Percentiles rank a stretch among this genome's conserved stretches.
Evolutionary conservation across 495 filamentous ascomycete species (phyloP).

Genomic region (Hyphodiscus hymeniophilus): DNA sequence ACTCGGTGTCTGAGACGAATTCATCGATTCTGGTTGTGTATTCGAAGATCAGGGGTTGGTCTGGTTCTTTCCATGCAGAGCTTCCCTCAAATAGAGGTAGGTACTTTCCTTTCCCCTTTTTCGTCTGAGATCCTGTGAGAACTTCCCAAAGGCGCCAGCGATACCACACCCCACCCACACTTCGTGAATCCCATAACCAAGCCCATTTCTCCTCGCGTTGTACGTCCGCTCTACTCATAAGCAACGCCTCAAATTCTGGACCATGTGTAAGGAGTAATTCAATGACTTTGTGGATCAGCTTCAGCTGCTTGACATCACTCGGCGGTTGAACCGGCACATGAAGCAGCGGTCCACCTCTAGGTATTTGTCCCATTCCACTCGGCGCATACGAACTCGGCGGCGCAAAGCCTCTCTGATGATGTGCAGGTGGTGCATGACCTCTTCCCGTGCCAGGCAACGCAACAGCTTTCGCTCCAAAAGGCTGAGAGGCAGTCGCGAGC

Average conservation of each 20-base stretch:
- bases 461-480: constrained; percentile 80
- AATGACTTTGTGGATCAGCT: constrained; percentile 80
- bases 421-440: constrained; percentile 50
- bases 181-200: constrained; percentile 87
- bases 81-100: constrained; percentile 61
- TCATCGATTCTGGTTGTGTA: constrained; percentile 65
- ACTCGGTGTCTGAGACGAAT: constrained; percentile 75
- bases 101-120: constrained; percentile 32
- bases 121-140: constrained; percentile 46
- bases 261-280: constrained; percentile 72
- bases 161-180: constrained; percentile 74
- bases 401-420: constrained; percentile 67
- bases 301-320: constrained; percentile 67
- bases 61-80: constrained; percentile 63
- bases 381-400: constrained; percentile 63
- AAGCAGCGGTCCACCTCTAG: constrained; percentile 37
- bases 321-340: constrained; percentile 73
- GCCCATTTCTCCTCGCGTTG: constrained; percentile 83
- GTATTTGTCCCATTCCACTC: constrained; percentile 30
- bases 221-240: constrained; percentile 78
- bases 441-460: constrained; percentile 32
- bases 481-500: constrained; percentile 50
- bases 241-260: constrained; percentile 82
- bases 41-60: constrained; percentile 59
- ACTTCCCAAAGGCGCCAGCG: constrained; percentile 86